Base-by-base conservation (phyloP, 192 early-diverging fungal genomes). In the Phlyctochytrium planicorne region DNA sequence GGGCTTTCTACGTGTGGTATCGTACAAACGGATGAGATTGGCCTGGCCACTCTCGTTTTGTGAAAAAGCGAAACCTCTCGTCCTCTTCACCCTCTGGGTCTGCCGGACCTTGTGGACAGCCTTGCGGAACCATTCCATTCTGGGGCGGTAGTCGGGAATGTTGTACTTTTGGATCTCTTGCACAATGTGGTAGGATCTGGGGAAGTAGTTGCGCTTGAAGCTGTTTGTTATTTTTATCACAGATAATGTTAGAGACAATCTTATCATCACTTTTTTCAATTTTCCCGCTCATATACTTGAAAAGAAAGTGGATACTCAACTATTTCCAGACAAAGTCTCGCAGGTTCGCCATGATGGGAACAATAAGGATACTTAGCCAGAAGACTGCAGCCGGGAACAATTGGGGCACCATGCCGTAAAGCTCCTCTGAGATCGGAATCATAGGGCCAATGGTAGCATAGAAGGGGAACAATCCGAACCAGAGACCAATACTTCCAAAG, bases 101-200 rank as follows among this genome's bases (percentile, higher is more conserved):
- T 63, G 53, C 20, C 83, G 75, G 23, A 95, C 94, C 86, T 98
- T 99, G 85, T 95, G 90, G 32, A 99, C 95, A 2, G 97, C 97
- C 79, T 98, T 94, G 67, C 93, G 85, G 90, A 99, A 97, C 68
- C 94, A 90, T 72, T 99, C 96, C 91, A 93, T 93, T 23, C 97
- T 82, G 52, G 97, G 96, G 47, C 95, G 82, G 72, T 98, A 96
- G 76, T 99, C 97, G 29, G 96, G 96, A 60, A 99, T 93, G 80
- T 99, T 97, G 86, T 90, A 93, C 80, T 97, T 97, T 84, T 99
- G 97, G 63, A 99, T 98, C 79, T 99, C 97, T 83, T 99, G 97
- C 36, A 96, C 91, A 67, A 95, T 94, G 75, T 99, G 97, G 76
- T 99, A 99, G 4, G 91, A 84, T 59, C 87, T 74, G 24, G 96